Evolutionary conservation across 2,329 filamentous ascomycete genomes (phyloP).

Genomic region (Beauveria brongniartii): DNA sequence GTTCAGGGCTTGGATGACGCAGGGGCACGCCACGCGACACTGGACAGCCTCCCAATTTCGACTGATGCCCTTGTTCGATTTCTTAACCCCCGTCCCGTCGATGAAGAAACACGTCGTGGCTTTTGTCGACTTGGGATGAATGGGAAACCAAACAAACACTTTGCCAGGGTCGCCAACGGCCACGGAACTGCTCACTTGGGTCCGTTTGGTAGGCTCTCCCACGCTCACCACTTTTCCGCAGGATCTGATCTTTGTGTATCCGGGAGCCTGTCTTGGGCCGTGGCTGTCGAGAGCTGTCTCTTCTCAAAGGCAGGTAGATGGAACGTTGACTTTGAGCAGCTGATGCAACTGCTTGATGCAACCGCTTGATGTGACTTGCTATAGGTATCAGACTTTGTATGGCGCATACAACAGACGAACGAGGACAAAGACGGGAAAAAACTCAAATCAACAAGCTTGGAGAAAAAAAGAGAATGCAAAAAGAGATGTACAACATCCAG

Average conservation of each 20-base stretch:
- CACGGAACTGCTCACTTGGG: not conserved
- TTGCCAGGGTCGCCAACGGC: not conserved
- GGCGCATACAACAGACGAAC: not conserved
- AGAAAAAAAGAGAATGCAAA: not conserved
- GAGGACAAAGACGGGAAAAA: no score
- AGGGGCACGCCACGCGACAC: conserved; percentile 2
- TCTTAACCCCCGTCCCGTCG: not conserved
- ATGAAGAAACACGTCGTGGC: not conserved
- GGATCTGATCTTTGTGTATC: not conserved
- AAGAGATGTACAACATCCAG: not conserved
- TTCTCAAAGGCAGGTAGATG: no score
- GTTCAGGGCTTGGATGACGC: not conserved
- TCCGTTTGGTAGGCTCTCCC: not conserved
- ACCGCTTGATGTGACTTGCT: not conserved
- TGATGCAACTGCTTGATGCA: not conserved
- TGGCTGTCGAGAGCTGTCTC: not conserved
- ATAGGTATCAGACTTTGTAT: not conserved
- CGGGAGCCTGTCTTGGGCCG: not conserved
- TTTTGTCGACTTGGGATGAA: not conserved
- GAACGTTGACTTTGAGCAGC: not conserved
- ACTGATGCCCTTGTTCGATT: not conserved
- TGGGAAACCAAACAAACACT: not conserved
- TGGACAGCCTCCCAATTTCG: not conserved
- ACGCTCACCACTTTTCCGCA: not conserved
- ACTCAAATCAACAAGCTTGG: not conserved